Base-by-base conservation (phyloP, 2,329 filamentous ascomycete species). In the Sclerotinia borealis region DNA sequence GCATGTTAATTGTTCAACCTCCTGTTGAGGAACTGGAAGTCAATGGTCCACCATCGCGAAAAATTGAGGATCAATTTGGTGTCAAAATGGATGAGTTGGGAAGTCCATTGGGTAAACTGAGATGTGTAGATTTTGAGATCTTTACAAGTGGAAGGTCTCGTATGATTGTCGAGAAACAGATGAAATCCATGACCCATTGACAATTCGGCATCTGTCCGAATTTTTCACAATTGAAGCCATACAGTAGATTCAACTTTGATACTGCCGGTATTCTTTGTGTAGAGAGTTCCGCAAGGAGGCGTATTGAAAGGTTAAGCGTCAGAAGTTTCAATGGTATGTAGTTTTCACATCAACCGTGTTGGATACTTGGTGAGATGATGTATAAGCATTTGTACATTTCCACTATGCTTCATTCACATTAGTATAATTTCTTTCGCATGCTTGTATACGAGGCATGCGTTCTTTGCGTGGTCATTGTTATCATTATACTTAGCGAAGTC, bases 1-100 rank as follows among this genome's bases (percentile, higher is more conserved):
- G 50, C 22, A 62, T 62, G 34, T 31, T 62, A 22, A 62, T 62
- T 55, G 50, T 62, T 29, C 50, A 56, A 29, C 60, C 60, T 8
- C 50, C 60, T n/a, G 13, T 62, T 48, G 31, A n/a, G 22, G 34
- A 55, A 19, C 10, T 62, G 34, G 50, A 62, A 36, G n/a, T 48
- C 7, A 56, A 39, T 39, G 50, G 41, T 9, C 31, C 34, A 13
- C 31, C 36, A 37, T 34, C 22, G 4, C 31, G 41, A 7, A 56
- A 48, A 2, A 19, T 62, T 10, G 8, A 34, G 15, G 51, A 62
- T 17, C 29, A 39, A 13, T 39, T 47, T 19, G 50, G 60, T 13
- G 34, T 62, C 8, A 62, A 17, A 9, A 62, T 62, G 60, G 8
- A 62, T 39, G 31, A 49, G 8, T 29, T 62, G n/a, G 50, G 19